These are phyloP conservation scores for Ophiostoma pallidulum DNA, from an alignment of 2,329 filamentous ascomycete genomes.

Conservation along the genomic window DNA sequence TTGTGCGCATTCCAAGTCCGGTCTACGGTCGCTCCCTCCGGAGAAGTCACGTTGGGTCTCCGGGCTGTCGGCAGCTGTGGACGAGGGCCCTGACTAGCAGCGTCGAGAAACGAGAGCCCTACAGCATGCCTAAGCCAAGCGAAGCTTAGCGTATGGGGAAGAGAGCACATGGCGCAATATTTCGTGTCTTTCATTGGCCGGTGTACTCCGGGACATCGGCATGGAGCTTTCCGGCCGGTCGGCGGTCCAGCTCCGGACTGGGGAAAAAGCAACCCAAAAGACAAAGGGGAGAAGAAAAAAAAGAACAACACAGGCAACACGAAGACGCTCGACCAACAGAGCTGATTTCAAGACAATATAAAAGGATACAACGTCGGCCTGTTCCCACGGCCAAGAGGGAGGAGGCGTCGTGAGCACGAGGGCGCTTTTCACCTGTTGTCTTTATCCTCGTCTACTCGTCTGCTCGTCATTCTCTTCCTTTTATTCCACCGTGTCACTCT, in stretches of 20 bases:
- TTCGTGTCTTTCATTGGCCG: background rate
- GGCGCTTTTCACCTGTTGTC: too few species aligned
- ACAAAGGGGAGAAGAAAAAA: background rate
- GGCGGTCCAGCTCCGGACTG: background rate
- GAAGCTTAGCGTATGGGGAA: background rate
- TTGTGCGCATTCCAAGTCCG: too few species aligned
- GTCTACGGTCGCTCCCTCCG: background rate
- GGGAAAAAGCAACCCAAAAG: background rate
- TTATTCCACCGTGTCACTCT: background rate
- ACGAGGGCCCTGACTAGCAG: too few species aligned
- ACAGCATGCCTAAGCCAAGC: background rate
- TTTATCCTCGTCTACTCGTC: background rate
- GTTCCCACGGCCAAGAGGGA: too few species aligned
- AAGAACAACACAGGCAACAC: too few species aligned
- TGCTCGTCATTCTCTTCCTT: background rate
- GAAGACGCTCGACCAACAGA: too few species aligned
- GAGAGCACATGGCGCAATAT: slow-evolving; percentile 1
- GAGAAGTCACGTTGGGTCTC: background rate
- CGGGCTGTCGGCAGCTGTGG: background rate
- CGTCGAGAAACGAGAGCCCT: background rate
- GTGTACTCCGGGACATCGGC: background rate
- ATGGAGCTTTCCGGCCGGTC: slow-evolving; percentile 1
- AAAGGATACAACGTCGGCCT: too few species aligned
- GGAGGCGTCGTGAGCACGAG: too few species aligned
- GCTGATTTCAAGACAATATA: too few species aligned